Conservation (phyloP, 2,329 filamentous ascomycete species). For the Stachybotrys chlorohalonatus region DNA sequence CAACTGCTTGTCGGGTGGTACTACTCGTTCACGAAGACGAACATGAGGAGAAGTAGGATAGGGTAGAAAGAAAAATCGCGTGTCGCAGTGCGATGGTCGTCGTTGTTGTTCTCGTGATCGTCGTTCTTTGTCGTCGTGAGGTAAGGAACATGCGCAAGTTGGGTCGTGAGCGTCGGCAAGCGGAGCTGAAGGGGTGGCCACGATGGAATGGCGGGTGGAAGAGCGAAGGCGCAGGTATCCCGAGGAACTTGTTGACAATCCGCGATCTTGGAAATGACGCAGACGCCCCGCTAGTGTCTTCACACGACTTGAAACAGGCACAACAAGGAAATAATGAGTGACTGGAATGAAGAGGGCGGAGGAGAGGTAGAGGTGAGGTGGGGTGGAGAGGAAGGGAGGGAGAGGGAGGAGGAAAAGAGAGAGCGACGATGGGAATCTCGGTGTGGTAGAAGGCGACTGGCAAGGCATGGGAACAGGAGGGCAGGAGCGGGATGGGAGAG, state of each 20-base stretch:
- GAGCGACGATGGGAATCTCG: not conserved
- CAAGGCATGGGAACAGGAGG: not conserved
- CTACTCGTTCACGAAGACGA: not conserved
- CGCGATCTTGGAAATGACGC: not conserved
- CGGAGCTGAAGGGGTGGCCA: slow-evolving; percentile 1
- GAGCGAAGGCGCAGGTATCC: slow-evolving; percentile 2
- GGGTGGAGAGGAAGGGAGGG: slow-evolving; percentile 15
- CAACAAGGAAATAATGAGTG: slow-evolving; percentile 22
- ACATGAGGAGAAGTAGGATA: not conserved
- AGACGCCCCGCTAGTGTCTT: slow-evolving; percentile 8
- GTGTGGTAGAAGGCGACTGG: not conserved
- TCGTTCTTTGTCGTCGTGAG: slow-evolving; percentile 5
- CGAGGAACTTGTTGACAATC: not conserved
- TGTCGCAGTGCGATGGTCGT: slow-evolving; percentile 3
- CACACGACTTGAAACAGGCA: slow-evolving; percentile 11
- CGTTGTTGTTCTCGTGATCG: not conserved
- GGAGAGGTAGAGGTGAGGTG: slow-evolving; percentile 10
- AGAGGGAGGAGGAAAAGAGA: slow-evolving; percentile 7
- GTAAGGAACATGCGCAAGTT: not conserved
- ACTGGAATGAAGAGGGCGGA: slow-evolving; percentile 18
- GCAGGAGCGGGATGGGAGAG: not conserved
- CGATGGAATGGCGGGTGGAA: slow-evolving; percentile 4
- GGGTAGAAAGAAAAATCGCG: not conserved
- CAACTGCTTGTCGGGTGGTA: not conserved
- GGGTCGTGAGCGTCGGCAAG: not conserved